These are phyloP conservation scores for Blastocystis sp. DNA, from an alignment of 352 stramenopile genomes.

Conservation along the genomic window DNA sequence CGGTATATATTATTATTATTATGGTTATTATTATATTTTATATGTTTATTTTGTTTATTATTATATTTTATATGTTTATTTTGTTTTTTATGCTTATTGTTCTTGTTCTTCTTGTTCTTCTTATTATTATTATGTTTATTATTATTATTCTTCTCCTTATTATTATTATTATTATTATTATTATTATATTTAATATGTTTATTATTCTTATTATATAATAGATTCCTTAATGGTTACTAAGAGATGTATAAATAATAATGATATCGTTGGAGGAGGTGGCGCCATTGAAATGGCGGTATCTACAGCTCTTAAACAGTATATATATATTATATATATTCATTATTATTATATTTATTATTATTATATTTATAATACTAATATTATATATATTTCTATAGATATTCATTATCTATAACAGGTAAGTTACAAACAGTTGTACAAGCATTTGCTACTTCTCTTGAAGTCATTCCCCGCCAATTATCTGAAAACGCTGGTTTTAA, in stretches of 20 bases:
- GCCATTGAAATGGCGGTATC: conserved; percentile 61
- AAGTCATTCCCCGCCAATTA: conserved; percentile 89
- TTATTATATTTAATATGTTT: too few relatives aligned
- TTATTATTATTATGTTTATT: too few relatives aligned
- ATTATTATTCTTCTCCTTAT: too few relatives aligned
- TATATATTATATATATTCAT: neutral
- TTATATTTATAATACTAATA: neutral
- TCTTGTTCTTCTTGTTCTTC: too few relatives aligned
- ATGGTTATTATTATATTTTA: too few relatives aligned
- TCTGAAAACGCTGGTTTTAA: conserved; percentile 94
- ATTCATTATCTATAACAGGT: conserved; percentile 78
- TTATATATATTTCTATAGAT: conserved; percentile 44
- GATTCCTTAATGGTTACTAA: conserved; percentile 96
- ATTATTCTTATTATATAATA: too few relatives aligned
- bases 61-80: too few relatives aligned
- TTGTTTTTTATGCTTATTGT: too few relatives aligned
- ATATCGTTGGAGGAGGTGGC: conserved; percentile 65
- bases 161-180: too few relatives aligned
- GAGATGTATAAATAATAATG: conserved; percentile 57
- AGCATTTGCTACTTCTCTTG: conserved; percentile 81
- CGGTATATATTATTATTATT: conserved; percentile 34
- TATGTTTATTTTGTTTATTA: too few relatives aligned
- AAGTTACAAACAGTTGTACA: conserved; percentile 86
- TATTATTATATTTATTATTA: neutral
- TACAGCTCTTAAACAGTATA: conserved; percentile 1